Conservation (phyloP, 139 green algal species). For the Chlamydomonas schloesseri region DNA sequence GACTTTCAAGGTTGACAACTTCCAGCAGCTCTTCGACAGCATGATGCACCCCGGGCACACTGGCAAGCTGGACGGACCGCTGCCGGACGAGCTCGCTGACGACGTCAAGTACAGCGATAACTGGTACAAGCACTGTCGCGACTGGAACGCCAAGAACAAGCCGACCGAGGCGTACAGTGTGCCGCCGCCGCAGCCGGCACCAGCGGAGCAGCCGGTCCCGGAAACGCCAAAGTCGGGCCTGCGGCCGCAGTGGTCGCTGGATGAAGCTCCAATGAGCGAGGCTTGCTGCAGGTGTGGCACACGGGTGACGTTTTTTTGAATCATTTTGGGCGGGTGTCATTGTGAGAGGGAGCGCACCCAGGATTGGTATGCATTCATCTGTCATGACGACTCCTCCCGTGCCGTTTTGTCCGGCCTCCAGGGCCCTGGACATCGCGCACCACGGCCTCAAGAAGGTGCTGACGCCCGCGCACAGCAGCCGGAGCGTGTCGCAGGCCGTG, state of each 20-base stretch:
- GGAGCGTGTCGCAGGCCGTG: neutral
- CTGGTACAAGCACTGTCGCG: conserved; percentile 23
- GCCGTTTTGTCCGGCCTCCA: too few relatives aligned
- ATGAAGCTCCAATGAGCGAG: conserved; percentile 1
- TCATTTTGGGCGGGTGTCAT: too few relatives aligned
- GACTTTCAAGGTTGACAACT: conserved; percentile 22
- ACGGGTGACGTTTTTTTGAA: too few relatives aligned
- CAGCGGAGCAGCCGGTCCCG: neutral
- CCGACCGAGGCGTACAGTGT: neutral
- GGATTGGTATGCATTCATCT: too few relatives aligned
- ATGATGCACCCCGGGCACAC: conserved; percentile 32
- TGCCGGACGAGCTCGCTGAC: conserved; percentile 35
- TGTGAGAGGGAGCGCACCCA: too few relatives aligned
- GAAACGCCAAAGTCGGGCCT: neutral
- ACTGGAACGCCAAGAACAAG: conserved; percentile 37
- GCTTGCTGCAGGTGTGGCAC: neutral
- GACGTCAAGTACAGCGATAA: conserved; percentile 11
- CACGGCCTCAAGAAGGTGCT: conserved; percentile 16
- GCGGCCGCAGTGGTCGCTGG: neutral
- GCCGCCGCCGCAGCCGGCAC: neutral
- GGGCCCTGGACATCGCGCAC: conserved; percentile 19
- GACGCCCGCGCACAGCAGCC: conserved; percentile 16
- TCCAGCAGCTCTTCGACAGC: conserved; percentile 27
- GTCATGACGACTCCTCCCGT: too few relatives aligned
- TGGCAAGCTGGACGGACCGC: conserved; percentile 41